Evolutionary conservation across 1,284 basidiomycete species (phyloP), one percentile per base, ranked within the genome.

Genomic region (Ceratobasidium sp.): DNA sequence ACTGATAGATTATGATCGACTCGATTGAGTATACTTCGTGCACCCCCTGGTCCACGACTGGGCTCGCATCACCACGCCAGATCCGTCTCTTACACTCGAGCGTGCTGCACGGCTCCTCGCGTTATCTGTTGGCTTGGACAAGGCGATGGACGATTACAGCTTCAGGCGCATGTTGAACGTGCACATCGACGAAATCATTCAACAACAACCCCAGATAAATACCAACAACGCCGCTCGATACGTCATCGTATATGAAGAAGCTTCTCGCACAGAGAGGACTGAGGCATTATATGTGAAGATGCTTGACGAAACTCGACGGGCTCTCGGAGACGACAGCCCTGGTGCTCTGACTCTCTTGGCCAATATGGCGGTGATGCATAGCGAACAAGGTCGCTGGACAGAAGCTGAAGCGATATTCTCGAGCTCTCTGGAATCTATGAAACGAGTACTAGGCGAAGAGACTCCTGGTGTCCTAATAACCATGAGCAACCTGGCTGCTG

Each of bases 11-110:
- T 64, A 49, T 49, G 62, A 64, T 29, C 43, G n/a, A 64, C 24
- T 27, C 16, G 58, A 31, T 16, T 53, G n/a, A 11, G 22, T 37
- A 1, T 69, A 69, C 16, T 37, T 43, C 22, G 22, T 71, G 29
- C 64, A 71, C 43, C 46, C 22, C 8, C 46, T 71, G 6, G 39
- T 53, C 5, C 46, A 61, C 9, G 24, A 39, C 19, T 75, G 56
- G 65, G 61, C 29, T 5, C 46, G 46, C 16, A 53, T 48, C n/a
- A 53, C 41, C 1, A 24, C 24, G 19, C 39, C 37, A 1, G 22
- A 69, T 11, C 24, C 24, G 4, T 16, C 27, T 29, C 51, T 48
- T 27, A 37, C 65, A 14, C 31, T 31, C 22, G 49, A 41, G 22
- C 54, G 24, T 27, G 53, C 29, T 9, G 48, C 62, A 4, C 41